Percentiles rank a stretch among this genome's conserved stretches.
These are phyloP conservation scores for Podaxis carcinomalis DNA, from an alignment of 768 basidiomycete species.

Conservation along the genomic window DNA sequence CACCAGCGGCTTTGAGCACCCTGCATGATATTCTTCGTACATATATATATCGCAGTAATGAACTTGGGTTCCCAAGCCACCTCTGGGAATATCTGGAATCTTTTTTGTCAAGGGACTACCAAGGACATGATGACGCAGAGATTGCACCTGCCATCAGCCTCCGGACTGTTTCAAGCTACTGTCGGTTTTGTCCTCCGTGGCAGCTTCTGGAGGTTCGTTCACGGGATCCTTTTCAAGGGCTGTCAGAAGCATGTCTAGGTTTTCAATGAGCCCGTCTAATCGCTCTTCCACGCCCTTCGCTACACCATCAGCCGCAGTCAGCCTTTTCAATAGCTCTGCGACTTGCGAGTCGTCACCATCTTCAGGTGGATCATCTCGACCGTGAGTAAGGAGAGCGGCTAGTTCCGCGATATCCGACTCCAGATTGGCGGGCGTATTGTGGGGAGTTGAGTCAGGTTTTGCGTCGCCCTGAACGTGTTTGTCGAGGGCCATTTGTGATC, in stretches of 20 bases:
- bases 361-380: constrained; percentile 1
- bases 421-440: constrained; percentile 12
- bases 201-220: not conserved
- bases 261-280: constrained; percentile 56
- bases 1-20: not conserved
- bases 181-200: not conserved
- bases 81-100: not conserved
- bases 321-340: constrained; percentile 45
- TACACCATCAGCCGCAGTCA: constrained; percentile 56
- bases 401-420: constrained; percentile 35
- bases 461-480: not conserved
- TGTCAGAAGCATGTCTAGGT: constrained; percentile 51
- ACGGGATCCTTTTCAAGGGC: constrained; percentile 29
- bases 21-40: not conserved
- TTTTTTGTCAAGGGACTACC: not conserved
- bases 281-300: constrained; percentile 59
- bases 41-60: not conserved
- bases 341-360: constrained; percentile 35
- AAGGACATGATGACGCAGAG: not conserved
- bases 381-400: constrained; percentile 8
- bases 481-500: not conserved
- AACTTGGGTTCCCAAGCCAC: not conserved
- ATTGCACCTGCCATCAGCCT: not conserved
- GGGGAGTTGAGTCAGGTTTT: constrained; percentile 17
- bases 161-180: not conserved